Evolutionary conservation across 352 stramenopile genomes (phyloP).

Genomic region (Globisporangium sylvaticum): DNA sequence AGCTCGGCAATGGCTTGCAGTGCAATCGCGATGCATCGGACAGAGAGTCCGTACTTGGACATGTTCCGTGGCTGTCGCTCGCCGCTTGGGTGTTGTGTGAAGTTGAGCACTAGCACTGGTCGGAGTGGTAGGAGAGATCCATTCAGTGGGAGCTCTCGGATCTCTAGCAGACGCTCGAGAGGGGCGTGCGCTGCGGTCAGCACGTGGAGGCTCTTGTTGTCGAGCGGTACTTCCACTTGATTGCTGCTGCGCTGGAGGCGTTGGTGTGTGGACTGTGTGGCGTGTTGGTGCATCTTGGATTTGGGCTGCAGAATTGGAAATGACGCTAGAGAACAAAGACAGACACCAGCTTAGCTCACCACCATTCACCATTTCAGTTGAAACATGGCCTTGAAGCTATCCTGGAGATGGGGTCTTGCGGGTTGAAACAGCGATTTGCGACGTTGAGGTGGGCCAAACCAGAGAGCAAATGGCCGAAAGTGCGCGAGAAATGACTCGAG

Average conservation of each 20-base stretch:
- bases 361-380: not conserved
- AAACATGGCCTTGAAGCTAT: not conserved
- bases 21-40: too few species aligned
- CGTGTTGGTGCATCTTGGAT: not conserved
- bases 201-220: not conserved
- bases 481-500: not conserved
- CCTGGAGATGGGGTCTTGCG: not conserved
- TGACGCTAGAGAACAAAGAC: not conserved
- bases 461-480: not conserved
- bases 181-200: not conserved
- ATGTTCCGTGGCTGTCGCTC: too few species aligned
- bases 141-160: not conserved
- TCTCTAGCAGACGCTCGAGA: not conserved
- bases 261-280: too few species aligned
- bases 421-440: not conserved
- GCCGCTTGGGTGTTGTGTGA: too few species aligned
- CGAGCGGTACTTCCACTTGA: not conserved
- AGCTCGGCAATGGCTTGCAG: not conserved
- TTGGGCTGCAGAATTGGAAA: not conserved
- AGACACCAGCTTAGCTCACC: not conserved
- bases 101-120: too few species aligned
- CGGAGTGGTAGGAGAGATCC: too few species aligned
- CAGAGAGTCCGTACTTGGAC: too few species aligned
- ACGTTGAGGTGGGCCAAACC: not conserved
- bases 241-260: too few species aligned